A percentile compares a stretch with the other conserved stretches of the same genome.
Evolutionary conservation across 306 rosid genomes (phyloP).

Genomic region (Ziziphus jujuba): DNA sequence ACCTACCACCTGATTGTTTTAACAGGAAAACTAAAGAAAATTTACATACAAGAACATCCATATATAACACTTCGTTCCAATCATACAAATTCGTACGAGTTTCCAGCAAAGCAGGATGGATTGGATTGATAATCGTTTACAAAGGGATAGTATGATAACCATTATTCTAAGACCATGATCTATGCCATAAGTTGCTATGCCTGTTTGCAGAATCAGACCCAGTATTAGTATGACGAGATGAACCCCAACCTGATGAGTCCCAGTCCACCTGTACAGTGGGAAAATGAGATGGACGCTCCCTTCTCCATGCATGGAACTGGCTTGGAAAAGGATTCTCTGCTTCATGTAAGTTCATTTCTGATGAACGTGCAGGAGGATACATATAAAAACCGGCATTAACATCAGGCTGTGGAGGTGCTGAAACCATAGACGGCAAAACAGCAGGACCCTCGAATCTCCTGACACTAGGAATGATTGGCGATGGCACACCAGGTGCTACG

Average conservation of each 20-base stretch:
- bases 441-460: conserved; percentile 8
- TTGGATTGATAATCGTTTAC: conserved; percentile 1
- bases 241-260: conserved; percentile 16
- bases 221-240: conserved; percentile 7
- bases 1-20: no score
- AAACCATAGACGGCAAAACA: conserved; percentile 6
- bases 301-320: conserved; percentile 16
- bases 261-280: background rate
- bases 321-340: conserved; percentile 16
- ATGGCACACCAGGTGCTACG: background rate
- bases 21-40: no score
- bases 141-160: background rate
- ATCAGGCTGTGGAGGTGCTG: conserved; percentile 11
- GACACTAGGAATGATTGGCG: conserved; percentile 10
- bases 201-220: conserved; percentile 23
- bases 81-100: conserved; percentile 4
- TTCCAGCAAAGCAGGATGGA: conserved; percentile 9
- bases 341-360: conserved; percentile 15
- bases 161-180: conserved; percentile 13
- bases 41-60: background rate
- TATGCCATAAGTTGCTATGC: conserved; percentile 13
- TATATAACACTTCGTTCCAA: conserved; percentile 1
- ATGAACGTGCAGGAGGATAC: conserved; percentile 5
- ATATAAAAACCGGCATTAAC: conserved; percentile 4
- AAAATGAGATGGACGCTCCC: conserved; percentile 14